Evolutionary conservation across 768 basidiomycete genomes (phyloP).

Genomic region (Sistotremastrum niveocremeum): DNA sequence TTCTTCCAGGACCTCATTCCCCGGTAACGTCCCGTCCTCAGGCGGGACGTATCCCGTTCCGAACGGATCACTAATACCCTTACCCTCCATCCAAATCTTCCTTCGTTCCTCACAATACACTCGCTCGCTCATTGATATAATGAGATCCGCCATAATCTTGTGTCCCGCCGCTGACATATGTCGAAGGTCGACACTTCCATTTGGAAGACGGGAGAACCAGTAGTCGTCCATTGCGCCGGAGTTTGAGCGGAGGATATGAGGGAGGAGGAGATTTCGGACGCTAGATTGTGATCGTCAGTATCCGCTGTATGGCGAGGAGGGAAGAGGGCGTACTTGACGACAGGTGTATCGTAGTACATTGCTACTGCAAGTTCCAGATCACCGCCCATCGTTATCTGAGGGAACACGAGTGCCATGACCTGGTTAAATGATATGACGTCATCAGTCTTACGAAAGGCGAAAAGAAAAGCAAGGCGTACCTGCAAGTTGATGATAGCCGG

Average conservation of each 20-base stretch:
- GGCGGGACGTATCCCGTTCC: not conserved
- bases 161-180: conserved; percentile 6
- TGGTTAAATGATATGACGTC: not conserved
- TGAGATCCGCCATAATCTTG: conserved; percentile 4
- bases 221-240: conserved; percentile 1
- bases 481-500: conserved; percentile 6
- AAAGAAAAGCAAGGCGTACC: conserved; percentile 1
- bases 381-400: conserved; percentile 4
- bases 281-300: not conserved
- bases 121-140: conserved; percentile 4
- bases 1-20: not conserved
- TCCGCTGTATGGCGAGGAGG: not conserved
- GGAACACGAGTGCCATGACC: conserved; percentile 4
- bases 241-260: conserved; percentile 1
- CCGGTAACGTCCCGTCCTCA: not conserved
- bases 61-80: not conserved
- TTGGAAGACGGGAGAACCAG: not conserved
- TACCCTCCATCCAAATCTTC: too few relatives aligned
- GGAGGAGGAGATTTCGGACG: conserved; percentile 6
- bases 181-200: conserved; percentile 3
- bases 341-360: not conserved
- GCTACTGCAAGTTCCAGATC: conserved; percentile 1
- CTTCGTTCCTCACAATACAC: conserved; percentile 1
- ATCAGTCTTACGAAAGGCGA: not conserved
- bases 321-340: not conserved